Conservation (phyloP, 768 basidiomycete species). For the Naematelia aurantialba region DNA sequence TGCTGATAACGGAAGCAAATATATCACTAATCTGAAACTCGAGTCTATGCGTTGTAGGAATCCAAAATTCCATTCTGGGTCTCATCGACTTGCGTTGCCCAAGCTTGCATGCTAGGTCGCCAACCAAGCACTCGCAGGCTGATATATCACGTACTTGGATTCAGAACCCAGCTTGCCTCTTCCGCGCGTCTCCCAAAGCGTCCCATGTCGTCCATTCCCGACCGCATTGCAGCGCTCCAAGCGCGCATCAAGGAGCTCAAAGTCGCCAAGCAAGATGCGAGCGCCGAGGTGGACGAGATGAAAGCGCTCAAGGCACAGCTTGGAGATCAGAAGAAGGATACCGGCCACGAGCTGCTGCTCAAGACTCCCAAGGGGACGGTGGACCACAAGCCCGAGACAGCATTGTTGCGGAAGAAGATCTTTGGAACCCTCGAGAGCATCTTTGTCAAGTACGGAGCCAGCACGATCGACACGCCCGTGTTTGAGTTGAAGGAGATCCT, state of each 20-base stretch:
- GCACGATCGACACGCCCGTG: slow-evolving; percentile 93
- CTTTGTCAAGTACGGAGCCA: slow-evolving; percentile 83
- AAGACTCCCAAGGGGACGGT: slow-evolving; percentile 98
- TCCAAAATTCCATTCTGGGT: not conserved
- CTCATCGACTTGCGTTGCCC: too few relatives aligned
- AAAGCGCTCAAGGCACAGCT: slow-evolving; percentile 47
- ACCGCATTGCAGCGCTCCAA: slow-evolving; percentile 39
- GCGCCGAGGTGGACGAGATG: slow-evolving; percentile 44
- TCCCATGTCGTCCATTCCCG: slow-evolving; percentile 16
- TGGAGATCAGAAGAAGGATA: slow-evolving; percentile 52
- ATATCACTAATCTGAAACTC: not conserved
- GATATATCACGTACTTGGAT: not conserved
- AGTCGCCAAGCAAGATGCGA: slow-evolving; percentile 36
- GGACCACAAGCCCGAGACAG: slow-evolving; percentile 88
- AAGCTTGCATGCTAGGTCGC: not conserved
- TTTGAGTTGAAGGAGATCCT: slow-evolving; percentile 96
- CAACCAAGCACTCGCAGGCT: not conserved
- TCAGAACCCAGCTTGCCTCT: not conserved
- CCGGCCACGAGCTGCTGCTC: slow-evolving; percentile 57
- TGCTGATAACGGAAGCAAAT: not conserved
- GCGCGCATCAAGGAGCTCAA: slow-evolving; percentile 41
- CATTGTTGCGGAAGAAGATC: slow-evolving; percentile 85
- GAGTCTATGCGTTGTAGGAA: not conserved
- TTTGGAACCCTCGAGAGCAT: slow-evolving; percentile 80
- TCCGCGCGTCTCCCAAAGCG: not conserved